Evolutionary conservation across 805 yeast genomes (phyloP), one percentile per base, ranked within the genome.

Genomic region (Saccharomycopsis fermentans): DNA sequence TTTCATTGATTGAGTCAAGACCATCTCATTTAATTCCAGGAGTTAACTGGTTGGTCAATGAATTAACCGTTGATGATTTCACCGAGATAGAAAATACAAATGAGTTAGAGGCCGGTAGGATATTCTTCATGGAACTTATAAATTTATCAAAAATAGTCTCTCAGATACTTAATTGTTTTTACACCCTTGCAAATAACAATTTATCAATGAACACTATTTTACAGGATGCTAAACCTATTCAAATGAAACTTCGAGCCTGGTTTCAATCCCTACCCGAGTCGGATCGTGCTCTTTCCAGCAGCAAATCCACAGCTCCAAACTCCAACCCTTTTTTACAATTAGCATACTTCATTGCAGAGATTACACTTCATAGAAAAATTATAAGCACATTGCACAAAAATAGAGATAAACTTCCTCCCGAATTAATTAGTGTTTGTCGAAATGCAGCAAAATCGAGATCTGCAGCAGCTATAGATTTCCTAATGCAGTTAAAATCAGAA

Each of bases 321-420:
- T 79, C 91, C 16, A 84, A 86, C 67, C 92, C 95, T 0, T 83
- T 86, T 62, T 73, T 91, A 55, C 95, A 90, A 58, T 71, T 91
- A 53, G 86, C 95, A 0, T 91, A 91, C 69, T 87, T 90, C 71
- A 92, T 95, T 0, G 86, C 96, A 0, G 98, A 91, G 67, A 81
- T 91, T 40, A 86, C 94, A 0, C 73, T 91, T 26, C 97, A 91
- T 69, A 74, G 97, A 55, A 82, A 83, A 65, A 87, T 87, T 56
- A 80, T 86, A 26, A 77, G 86, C 4, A 73, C 81, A 9, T 71
- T 86, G 52, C 67, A 63, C 29, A 60, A 68, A 6, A 73, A 73
- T 29, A 43, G 50, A n/a, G 50, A 43, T 43, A 43, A 24, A 11
- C 69, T 81, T 0, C 81, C 86, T 6, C 71, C 71, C 9, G 86